Conservation (phyloP, 225 moss, liverwort and hornwort genomes). For the Straminergon stramineum region DNA sequence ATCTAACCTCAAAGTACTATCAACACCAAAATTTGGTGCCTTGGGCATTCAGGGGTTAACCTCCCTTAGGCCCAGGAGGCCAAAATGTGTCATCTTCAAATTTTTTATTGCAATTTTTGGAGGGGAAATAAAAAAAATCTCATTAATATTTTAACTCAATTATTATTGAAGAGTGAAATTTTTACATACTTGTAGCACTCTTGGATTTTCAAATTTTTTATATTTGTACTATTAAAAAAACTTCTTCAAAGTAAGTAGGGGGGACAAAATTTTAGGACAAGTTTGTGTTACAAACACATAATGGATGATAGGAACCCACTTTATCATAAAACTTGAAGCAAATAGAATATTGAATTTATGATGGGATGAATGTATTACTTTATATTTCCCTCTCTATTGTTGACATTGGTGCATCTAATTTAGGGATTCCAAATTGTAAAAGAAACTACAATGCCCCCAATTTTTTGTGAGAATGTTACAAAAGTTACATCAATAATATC, state of each 20-base stretch:
- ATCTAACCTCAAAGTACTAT: too few relatives aligned
- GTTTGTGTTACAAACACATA: accelerated
- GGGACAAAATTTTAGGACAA: not conserved
- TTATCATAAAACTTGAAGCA: not conserved
- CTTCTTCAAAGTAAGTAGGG: accelerated
- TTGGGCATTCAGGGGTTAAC: not conserved
- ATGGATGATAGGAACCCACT: not conserved
- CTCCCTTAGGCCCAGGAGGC: not conserved
- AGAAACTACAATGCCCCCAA: not conserved
- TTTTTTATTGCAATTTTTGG: not conserved
- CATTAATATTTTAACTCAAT: not conserved
- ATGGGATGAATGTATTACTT: not conserved
- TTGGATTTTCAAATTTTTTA: not conserved
- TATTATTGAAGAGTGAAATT: not conserved
- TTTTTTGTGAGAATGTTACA: not conserved
- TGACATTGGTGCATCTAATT: not conserved
- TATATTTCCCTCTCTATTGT: not conserved
- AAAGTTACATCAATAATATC: accelerated
- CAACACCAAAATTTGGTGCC: too few relatives aligned
- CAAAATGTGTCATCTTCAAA: not conserved
- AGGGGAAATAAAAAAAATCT: accelerated
- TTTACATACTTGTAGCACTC: not conserved
- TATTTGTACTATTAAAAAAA: not conserved
- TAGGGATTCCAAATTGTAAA: not conserved
- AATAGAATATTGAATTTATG: not conserved